These are phyloP conservation scores for Eruca vesicaria DNA, from an alignment of 441 rosid genomes.

Conservation along the genomic window DNA sequence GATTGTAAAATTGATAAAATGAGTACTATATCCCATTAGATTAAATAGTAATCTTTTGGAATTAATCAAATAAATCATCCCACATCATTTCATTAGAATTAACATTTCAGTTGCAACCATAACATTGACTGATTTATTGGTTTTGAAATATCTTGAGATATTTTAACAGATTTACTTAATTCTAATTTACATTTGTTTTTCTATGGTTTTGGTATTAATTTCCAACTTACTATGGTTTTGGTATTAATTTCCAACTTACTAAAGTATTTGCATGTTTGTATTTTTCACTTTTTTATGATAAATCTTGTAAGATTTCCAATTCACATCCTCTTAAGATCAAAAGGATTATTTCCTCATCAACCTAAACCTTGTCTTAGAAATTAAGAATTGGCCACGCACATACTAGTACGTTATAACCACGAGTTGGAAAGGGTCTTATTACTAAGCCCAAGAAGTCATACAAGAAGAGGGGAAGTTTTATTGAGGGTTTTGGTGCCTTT, in stretches of 20 bases:
- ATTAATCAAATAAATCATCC: no score
- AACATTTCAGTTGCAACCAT: no score
- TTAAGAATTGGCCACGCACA: not conserved
- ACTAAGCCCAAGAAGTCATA: not conserved
- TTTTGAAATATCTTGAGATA: not conserved
- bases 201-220: not conserved
- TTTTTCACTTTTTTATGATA: not conserved
- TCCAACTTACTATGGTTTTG: not conserved
- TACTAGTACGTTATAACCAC: not conserved
- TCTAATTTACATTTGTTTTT: not conserved
- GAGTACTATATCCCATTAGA: no score
- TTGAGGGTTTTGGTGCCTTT: slow-evolving; percentile 91
- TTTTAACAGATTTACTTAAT: not conserved
- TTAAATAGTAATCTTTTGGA: no score
- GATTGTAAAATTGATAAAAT: no score
- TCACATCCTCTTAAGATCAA: not conserved
- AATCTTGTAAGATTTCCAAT: not conserved
- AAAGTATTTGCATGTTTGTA: not conserved
- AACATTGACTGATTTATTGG: no score
- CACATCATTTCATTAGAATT: no score
- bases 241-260: not conserved
- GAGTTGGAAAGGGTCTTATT: not conserved
- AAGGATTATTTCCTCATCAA: not conserved
- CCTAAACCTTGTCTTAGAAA: not conserved
- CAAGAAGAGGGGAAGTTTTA: slow-evolving; percentile 8